These are phyloP conservation scores for Stenogyne calaminthoides DNA, from an alignment of 305 asterid species.

Conservation along the genomic window DNA sequence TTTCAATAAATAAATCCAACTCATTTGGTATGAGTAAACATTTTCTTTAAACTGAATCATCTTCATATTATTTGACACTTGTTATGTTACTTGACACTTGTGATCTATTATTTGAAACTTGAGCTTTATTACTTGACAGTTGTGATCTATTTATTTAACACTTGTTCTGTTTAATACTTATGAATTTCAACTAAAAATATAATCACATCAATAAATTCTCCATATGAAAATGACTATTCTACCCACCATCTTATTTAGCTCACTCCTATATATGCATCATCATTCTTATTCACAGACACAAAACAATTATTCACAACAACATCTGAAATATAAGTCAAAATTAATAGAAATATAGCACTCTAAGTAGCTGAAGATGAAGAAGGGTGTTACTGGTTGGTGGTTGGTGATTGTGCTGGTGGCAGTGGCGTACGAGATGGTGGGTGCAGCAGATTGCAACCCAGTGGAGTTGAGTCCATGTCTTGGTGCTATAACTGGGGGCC, in stretches of 20 bases:
- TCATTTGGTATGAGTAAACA: neutral
- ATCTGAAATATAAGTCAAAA: neutral
- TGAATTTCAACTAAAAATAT: neutral
- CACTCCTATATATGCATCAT: neutral
- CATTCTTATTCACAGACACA: neutral
- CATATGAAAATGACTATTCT: neutral
- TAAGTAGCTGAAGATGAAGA: conserved; percentile 30
- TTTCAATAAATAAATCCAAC: too few species aligned
- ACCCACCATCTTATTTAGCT: neutral
- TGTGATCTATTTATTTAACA: too few species aligned
- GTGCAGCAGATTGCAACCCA: conserved; percentile 39
- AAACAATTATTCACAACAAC: neutral
- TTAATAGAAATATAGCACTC: too few species aligned
- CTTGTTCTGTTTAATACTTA: neutral
- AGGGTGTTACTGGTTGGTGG: conserved; percentile 3
- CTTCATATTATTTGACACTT: too few species aligned
- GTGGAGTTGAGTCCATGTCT: conserved; percentile 39
- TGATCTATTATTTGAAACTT: neutral
- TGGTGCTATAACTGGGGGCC: conserved; percentile 28
- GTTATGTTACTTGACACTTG: neutral
- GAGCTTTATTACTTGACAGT: neutral
- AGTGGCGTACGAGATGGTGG: conserved; percentile 7
- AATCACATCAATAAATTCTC: neutral
- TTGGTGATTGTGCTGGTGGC: conserved; percentile 31
- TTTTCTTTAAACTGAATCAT: too few species aligned